Percentiles rank a stretch among this genome's conserved stretches.
phyloP scores from a whole-genome alignment of 257 asterid species.

The Nemophila menziesii region DNA sequence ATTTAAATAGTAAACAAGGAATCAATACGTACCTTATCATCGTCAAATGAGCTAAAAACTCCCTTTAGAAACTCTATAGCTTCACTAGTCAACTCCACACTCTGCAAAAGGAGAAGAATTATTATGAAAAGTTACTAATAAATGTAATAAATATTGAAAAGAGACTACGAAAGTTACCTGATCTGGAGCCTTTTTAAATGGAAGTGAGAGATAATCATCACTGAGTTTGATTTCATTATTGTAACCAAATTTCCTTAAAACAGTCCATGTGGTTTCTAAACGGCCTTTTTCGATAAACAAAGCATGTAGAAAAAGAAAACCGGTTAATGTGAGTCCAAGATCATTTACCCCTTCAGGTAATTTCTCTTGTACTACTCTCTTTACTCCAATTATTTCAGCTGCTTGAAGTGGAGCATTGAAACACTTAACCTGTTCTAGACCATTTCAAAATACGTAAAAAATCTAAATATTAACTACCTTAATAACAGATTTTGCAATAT shows the following conservation, averaged over 20 bases:
- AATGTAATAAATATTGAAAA: no score
- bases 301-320: conserved; percentile 86
- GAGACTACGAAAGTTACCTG: conserved; percentile 79
- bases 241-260: conserved; percentile 84
- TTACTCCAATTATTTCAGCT: conserved; percentile 78
- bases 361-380: conserved; percentile 78
- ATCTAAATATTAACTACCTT: not conserved
- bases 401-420: conserved; percentile 87
- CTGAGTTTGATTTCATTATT: conserved; percentile 67
- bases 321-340: conserved; percentile 75
- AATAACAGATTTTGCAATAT: not conserved
- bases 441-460: conserved; percentile 8
- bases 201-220: conserved; percentile 56
- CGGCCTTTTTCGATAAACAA: conserved; percentile 93
- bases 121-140: no score
- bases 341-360: conserved; percentile 87
- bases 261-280: conserved; percentile 85
- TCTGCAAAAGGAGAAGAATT: conserved; percentile 41
- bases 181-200: conserved; percentile 72
- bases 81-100: conserved; percentile 93
- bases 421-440: conserved; percentile 57
- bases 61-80: conserved; percentile 92
- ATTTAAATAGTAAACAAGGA: conserved; percentile 1
- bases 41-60: conserved; percentile 78
- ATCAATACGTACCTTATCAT: conserved; percentile 55